Evolutionary conservation across 1,139 yeast species (phyloP).

Genomic region (Arxiozyma slooffiae): DNA sequence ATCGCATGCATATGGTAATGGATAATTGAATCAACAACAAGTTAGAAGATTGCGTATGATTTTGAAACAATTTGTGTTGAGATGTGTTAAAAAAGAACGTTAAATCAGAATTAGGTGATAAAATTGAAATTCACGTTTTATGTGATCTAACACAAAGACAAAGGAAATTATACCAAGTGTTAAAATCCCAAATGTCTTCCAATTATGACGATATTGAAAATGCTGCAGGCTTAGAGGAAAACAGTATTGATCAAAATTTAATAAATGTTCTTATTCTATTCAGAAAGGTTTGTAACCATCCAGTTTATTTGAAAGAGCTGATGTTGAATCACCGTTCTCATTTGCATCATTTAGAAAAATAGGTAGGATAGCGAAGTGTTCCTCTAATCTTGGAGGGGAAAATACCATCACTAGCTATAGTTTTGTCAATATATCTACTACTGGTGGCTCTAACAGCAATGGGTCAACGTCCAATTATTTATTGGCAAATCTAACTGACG

Average conservation of each 20-base stretch:
- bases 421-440: constrained; percentile 39
- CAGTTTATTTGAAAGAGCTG: constrained; percentile 94
- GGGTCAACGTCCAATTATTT: not conserved
- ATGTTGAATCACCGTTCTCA: constrained; percentile 74
- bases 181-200: constrained; percentile 80
- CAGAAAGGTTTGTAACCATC: constrained; percentile 96
- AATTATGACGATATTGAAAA: constrained; percentile 73
- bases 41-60: constrained; percentile 87
- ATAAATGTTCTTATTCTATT: constrained; percentile 97
- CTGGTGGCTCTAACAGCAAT: constrained; percentile 27
- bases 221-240: constrained; percentile 54
- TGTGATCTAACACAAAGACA: constrained; percentile 91
- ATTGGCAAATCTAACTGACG: constrained; percentile 35
- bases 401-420: constrained; percentile 9
- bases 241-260: constrained; percentile 51
- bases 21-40: constrained; percentile 88
- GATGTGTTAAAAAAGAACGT: constrained; percentile 96
- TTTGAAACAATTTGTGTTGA: constrained; percentile 92
- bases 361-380: constrained; percentile 34
- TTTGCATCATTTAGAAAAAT: constrained; percentile 72
- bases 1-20: constrained; percentile 89
- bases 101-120: constrained; percentile 94
- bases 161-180: constrained; percentile 72
- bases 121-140: constrained; percentile 86
- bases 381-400: constrained; percentile 5